Conservation (phyloP, 1,139 yeast genomes). For the Yamadazyma membranifaciens region DNA sequence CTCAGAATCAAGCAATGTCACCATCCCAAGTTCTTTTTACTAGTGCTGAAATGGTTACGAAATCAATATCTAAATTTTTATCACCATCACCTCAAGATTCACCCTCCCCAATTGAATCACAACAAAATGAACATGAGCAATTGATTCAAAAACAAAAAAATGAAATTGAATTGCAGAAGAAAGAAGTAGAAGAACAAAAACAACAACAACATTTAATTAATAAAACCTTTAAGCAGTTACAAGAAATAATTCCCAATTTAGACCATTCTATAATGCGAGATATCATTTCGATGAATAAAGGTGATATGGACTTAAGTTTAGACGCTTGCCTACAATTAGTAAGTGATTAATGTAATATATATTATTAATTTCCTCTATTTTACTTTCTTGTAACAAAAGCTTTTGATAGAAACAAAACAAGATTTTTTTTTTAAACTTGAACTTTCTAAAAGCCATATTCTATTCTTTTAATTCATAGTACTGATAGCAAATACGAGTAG, state of each 20-base stretch:
- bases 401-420: no score
- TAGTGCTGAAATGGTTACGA: conserved; percentile 54
- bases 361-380: background rate
- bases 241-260: conserved; percentile 73
- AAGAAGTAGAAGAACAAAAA: conserved; percentile 6
- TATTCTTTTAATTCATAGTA: no score
- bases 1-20: conserved; percentile 22
- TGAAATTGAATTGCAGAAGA: conserved; percentile 5
- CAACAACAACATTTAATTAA: conserved; percentile 17
- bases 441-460: no score
- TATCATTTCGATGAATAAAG: conserved; percentile 64
- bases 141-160: conserved; percentile 5
- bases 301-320: conserved; percentile 71
- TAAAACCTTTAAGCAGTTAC: conserved; percentile 42
- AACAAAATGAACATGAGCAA: conserved; percentile 5
- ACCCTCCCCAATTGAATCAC: conserved; percentile 7
- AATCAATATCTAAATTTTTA: conserved; percentile 44
- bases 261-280: conserved; percentile 71
- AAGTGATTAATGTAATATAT: conserved; percentile 13
- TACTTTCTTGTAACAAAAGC: no score
- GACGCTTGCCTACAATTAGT: conserved; percentile 55
- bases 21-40: conserved; percentile 53
- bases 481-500: no score
- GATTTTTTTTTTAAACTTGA: no score
- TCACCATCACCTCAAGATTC: conserved; percentile 39